Conservation (phyloP, 2,329 filamentous ascomycete genomes). For the Botrytis elliptica region DNA sequence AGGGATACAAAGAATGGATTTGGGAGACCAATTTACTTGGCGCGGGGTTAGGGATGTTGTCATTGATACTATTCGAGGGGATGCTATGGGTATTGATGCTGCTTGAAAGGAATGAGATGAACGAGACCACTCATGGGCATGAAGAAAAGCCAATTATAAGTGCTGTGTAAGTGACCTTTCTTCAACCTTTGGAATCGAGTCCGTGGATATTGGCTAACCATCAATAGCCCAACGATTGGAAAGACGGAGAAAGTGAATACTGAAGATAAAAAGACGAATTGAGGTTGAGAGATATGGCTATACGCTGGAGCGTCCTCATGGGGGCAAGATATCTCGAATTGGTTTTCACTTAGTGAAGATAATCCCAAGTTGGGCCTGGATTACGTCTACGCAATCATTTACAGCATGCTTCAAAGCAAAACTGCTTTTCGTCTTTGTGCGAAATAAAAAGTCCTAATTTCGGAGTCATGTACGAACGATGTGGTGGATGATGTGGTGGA, state of each 20-base stretch:
- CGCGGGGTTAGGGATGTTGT: slow-evolving; percentile 23
- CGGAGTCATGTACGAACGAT: background rate
- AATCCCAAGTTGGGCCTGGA: background rate
- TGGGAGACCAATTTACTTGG: slow-evolving; percentile 27
- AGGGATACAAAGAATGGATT: slow-evolving; percentile 29
- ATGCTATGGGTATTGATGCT: slow-evolving; percentile 37
- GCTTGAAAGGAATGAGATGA: slow-evolving; percentile 38
- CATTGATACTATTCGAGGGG: slow-evolving; percentile 27
- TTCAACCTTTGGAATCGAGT: background rate
- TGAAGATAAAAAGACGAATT: background rate
- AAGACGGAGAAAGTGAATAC: background rate
- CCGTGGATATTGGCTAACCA: background rate
- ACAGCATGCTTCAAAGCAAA: background rate
- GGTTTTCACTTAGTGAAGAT: background rate
- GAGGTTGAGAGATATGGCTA: background rate
- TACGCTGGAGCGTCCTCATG: background rate
- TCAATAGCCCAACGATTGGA: background rate
- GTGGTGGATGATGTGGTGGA: background rate
- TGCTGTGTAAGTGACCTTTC: slow-evolving; percentile 27
- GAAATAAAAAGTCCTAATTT: background rate
- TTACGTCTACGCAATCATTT: background rate
- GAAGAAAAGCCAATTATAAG: slow-evolving; percentile 25
- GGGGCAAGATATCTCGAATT: background rate
- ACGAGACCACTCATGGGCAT: slow-evolving; percentile 34
- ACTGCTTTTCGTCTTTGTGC: background rate